Percentiles rank a stretch among this genome's conserved stretches.
These are phyloP conservation scores for Pythium grandisporangium DNA, from an alignment of 352 stramenopile genomes.

Conservation along the genomic window DNA sequence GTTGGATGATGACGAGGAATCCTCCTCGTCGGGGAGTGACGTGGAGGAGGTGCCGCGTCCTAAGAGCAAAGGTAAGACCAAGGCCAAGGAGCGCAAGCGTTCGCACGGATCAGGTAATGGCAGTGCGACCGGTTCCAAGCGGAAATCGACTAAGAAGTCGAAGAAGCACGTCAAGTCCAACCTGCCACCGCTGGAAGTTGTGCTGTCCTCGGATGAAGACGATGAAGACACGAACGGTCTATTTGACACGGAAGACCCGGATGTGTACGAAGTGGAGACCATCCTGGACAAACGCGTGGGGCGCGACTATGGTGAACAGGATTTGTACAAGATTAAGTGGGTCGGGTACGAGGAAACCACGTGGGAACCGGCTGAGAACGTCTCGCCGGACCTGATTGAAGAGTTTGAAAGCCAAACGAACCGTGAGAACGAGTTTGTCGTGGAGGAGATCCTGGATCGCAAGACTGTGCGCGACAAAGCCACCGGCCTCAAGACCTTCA, in stretches of 20 bases:
- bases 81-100: conserved; percentile 1
- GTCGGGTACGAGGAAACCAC: conserved; percentile 71
- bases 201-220: conserved; percentile 67
- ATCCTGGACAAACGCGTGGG: conserved; percentile 53
- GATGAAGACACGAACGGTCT: conserved; percentile 56
- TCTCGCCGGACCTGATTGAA: conserved; percentile 73
- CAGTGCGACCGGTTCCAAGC: conserved; percentile 4
- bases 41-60: background rate
- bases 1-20: background rate
- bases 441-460: conserved; percentile 63
- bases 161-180: conserved; percentile 29
- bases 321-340: conserved; percentile 80
- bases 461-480: conserved; percentile 51
- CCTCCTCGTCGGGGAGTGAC: conserved; percentile 1
- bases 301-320: conserved; percentile 32
- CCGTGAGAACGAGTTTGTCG: conserved; percentile 69
- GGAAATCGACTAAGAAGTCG: conserved; percentile 11
- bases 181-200: conserved; percentile 40
- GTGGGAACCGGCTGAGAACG: conserved; percentile 68
- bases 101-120: too few species aligned
- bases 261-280: conserved; percentile 76
- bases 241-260: conserved; percentile 69
- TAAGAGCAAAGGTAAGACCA: conserved; percentile 8
- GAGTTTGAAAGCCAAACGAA: conserved; percentile 67
- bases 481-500: conserved; percentile 60